Percentiles rank a stretch among this genome's conserved stretches.
These are phyloP conservation scores for Zymoseptoria ardabiliae DNA, from an alignment of 2,329 filamentous ascomycete genomes.

Conservation along the genomic window DNA sequence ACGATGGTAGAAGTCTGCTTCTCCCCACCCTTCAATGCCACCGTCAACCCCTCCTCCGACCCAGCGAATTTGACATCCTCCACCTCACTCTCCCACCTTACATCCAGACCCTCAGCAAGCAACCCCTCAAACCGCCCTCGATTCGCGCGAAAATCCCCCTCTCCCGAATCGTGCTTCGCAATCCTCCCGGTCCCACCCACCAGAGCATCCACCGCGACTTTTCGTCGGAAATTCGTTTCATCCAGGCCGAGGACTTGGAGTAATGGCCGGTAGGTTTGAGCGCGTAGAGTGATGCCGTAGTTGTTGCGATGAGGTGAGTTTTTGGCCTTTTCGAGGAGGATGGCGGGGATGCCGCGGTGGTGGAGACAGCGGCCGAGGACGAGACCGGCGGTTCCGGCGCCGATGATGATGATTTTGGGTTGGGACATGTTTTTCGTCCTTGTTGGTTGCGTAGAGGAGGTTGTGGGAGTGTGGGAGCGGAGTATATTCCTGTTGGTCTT, in stretches of 20 bases:
- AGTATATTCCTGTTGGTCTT: not conserved
- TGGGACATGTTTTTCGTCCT: constrained; percentile 12
- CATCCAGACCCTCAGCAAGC: constrained; percentile 31
- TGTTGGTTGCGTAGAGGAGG: not conserved
- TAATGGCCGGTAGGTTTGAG: constrained; percentile 27
- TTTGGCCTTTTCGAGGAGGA: constrained; percentile 31
- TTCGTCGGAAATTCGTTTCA: constrained; percentile 26
- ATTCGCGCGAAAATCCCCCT: constrained; percentile 29
- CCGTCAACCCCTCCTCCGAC: not conserved
- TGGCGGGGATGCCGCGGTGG: constrained; percentile 25
- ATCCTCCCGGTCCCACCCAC: constrained; percentile 21
- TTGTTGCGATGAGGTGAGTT: constrained; percentile 23
- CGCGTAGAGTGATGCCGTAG: constrained; percentile 36
- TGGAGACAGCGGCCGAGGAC: constrained; percentile 33
- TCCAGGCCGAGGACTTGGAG: constrained; percentile 28
- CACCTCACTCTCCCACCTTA: constrained; percentile 29
- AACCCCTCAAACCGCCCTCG: constrained; percentile 30
- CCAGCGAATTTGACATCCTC: constrained; percentile 1
- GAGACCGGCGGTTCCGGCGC: constrained; percentile 41
- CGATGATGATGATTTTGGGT: constrained; percentile 37
- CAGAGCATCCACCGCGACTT: constrained; percentile 28
- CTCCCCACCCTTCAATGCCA: constrained; percentile 5
- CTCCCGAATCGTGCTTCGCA: not conserved
- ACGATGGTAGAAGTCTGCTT: constrained; percentile 17
- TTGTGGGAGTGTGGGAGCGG: not conserved